These are phyloP conservation scores for Austroboletus niveus DNA, from an alignment of 1,284 basidiomycete species.

Conservation along the genomic window DNA sequence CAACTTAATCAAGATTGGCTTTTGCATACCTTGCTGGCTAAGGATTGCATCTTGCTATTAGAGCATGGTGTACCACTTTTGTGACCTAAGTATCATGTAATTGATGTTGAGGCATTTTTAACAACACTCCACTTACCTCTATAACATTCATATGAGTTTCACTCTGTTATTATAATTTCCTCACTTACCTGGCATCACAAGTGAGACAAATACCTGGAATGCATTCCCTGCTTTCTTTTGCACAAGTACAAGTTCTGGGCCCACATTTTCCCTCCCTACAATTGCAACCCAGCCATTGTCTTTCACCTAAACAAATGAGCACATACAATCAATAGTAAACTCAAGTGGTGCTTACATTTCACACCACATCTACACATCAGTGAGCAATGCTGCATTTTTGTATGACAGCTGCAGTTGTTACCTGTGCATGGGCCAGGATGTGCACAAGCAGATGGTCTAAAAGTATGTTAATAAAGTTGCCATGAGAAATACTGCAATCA, in stretches of 20 bases:
- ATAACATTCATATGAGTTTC: too few species aligned
- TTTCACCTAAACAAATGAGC: conserved; percentile 13
- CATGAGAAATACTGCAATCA: not conserved
- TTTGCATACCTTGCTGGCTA: conserved; percentile 13
- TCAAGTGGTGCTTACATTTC: conserved; percentile 31
- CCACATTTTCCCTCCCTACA: conserved; percentile 20
- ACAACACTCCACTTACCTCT: conserved; percentile 21
- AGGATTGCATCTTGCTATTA: conserved; percentile 27
- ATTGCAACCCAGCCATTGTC: conserved; percentile 27
- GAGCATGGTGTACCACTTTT: conserved; percentile 11
- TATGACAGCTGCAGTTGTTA: conserved; percentile 34
- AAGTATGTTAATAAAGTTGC: not conserved
- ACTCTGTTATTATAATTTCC: too few species aligned
- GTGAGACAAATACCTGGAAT: conserved; percentile 26
- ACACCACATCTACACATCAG: conserved; percentile 39
- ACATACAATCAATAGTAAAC: not conserved
- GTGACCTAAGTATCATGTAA: conserved; percentile 11
- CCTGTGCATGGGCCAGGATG: conserved; percentile 40
- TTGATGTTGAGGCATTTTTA: not conserved
- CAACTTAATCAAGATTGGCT: not conserved
- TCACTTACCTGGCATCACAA: conserved; percentile 28
- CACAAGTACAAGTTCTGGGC: conserved; percentile 15
- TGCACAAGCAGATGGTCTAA: conserved; percentile 36
- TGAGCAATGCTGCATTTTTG: conserved; percentile 34
- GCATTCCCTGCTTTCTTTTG: conserved; percentile 19